These are phyloP conservation scores for Venturia carpophila DNA, from an alignment of 2,329 filamentous ascomycete species.

Conservation along the genomic window DNA sequence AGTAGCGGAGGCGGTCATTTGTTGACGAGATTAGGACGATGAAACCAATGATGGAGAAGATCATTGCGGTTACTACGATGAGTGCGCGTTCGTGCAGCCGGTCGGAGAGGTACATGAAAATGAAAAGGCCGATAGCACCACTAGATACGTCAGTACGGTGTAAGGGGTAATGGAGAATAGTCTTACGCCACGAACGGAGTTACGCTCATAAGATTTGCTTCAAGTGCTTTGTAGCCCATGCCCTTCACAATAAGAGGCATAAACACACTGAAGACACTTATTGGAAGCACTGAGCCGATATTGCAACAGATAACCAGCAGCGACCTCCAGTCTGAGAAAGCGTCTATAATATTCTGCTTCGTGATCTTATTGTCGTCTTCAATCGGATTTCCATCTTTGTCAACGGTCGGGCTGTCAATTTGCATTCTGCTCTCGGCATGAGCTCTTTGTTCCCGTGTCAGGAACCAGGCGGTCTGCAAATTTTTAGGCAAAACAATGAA, in stretches of 20 bases:
- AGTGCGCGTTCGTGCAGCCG: conserved; percentile 39
- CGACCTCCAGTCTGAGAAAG: too few species aligned
- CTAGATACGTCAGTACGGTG: conserved; percentile 28
- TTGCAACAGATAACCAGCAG: conserved; percentile 54
- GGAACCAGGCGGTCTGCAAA: too few species aligned
- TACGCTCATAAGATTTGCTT: conserved; percentile 55
- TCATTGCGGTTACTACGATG: conserved; percentile 27
- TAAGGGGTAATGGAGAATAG: not conserved
- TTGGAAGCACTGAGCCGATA: conserved; percentile 51
- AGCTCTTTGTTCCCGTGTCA: too few species aligned
- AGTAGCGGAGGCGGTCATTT: conserved; percentile 28
- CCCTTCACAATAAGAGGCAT: conserved; percentile 53
- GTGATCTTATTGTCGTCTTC: too few species aligned
- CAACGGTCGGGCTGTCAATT: too few species aligned
- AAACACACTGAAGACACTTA: conserved; percentile 56
- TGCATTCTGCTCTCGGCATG: too few species aligned
- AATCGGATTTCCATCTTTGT: too few species aligned
- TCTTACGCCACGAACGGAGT: conserved; percentile 40
- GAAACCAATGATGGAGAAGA: not conserved
- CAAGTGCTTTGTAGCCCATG: conserved; percentile 41
- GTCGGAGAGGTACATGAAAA: conserved; percentile 43
- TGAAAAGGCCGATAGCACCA: conserved; percentile 42
- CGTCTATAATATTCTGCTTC: too few species aligned
- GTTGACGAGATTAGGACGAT: not conserved
- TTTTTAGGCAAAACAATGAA: too few species aligned